Percentiles rank a stretch among this genome's conserved stretches.
These are phyloP conservation scores for Linnemannia exigua DNA, from an alignment of 192 early-diverging fungal genomes.

Conservation along the genomic window DNA sequence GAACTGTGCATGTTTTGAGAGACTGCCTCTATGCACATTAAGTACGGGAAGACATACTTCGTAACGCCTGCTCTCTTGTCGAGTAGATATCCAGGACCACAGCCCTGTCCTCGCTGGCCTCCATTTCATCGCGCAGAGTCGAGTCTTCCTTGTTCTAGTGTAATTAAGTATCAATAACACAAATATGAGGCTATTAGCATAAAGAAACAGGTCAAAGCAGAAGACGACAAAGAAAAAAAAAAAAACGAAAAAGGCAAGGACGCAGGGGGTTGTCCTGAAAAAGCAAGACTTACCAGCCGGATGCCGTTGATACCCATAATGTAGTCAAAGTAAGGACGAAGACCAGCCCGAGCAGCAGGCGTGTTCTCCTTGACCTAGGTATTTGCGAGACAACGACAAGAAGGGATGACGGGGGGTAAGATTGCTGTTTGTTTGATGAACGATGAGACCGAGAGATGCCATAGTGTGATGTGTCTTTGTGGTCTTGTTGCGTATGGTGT, in stretches of 20 bases:
- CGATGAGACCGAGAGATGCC: not conserved
- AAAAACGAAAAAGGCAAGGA: not conserved
- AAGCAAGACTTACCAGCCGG: slow-evolving; percentile 38
- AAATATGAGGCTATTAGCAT: too few species aligned
- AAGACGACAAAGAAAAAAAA: not conserved
- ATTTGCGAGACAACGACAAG: not conserved
- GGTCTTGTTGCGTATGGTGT: not conserved
- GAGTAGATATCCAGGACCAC: slow-evolving; percentile 69
- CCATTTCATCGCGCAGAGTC: slow-evolving; percentile 59
- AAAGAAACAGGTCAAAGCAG: too few species aligned
- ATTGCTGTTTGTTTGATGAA: not conserved
- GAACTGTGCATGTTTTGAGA: not conserved
- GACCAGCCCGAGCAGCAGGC: slow-evolving; percentile 72
- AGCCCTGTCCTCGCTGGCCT: slow-evolving; percentile 55
- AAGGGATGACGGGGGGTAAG: not conserved
- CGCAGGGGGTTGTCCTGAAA: too few species aligned
- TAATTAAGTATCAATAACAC: too few species aligned
- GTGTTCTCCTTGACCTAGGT: slow-evolving; percentile 73
- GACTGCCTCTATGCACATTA: not conserved
- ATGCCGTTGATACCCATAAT: slow-evolving; percentile 74
- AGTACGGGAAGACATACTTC: slow-evolving; percentile 42
- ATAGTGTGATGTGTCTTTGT: not conserved
- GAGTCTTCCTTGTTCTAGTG: slow-evolving; percentile 50
- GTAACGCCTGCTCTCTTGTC: slow-evolving; percentile 65
- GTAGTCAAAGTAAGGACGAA: slow-evolving; percentile 83